Percentiles rank a stretch among this genome's conserved stretches.
phyloP scores from a whole-genome alignment of 2,329 filamentous ascomycete genomes.

The Aspergillus glaucus region DNA sequence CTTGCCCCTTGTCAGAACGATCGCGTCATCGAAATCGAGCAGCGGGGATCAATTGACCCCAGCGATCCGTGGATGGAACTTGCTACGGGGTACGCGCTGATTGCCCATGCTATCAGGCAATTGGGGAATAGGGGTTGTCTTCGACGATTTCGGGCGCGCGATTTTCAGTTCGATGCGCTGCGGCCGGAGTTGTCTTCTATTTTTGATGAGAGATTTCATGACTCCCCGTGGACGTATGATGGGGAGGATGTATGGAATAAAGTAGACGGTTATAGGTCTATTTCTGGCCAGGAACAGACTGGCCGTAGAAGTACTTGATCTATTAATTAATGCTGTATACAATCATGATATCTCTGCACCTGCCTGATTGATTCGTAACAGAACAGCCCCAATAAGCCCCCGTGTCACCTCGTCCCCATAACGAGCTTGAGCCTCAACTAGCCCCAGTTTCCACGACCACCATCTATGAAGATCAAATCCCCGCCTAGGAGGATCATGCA shows the following conservation, averaged over 20 bases:
- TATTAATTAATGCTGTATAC: neutral
- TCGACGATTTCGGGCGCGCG: slow-evolving; percentile 22
- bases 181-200: slow-evolving; percentile 20
- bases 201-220: slow-evolving; percentile 17
- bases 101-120: slow-evolving; percentile 33
- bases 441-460: too few relatives aligned
- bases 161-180: slow-evolving; percentile 27
- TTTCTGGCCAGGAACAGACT: neutral
- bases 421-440: too few relatives aligned
- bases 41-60: slow-evolving; percentile 33
- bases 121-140: slow-evolving; percentile 15
- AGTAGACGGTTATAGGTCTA: neutral
- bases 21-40: slow-evolving; percentile 34
- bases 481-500: too few relatives aligned
- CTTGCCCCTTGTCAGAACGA: slow-evolving; percentile 36
- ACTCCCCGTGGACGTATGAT: slow-evolving; percentile 24
- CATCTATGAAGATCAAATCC: too few relatives aligned
- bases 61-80: slow-evolving; percentile 51
- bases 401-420: too few relatives aligned
- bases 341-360: neutral
- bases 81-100: slow-evolving; percentile 44
- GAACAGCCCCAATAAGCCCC: too few relatives aligned
- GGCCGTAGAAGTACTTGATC: neutral
- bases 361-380: too few relatives aligned
- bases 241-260: slow-evolving; percentile 25